Evolutionary conservation across 2,329 filamentous ascomycete genomes (phyloP).

Genomic region (Chaetomium strumarium): DNA sequence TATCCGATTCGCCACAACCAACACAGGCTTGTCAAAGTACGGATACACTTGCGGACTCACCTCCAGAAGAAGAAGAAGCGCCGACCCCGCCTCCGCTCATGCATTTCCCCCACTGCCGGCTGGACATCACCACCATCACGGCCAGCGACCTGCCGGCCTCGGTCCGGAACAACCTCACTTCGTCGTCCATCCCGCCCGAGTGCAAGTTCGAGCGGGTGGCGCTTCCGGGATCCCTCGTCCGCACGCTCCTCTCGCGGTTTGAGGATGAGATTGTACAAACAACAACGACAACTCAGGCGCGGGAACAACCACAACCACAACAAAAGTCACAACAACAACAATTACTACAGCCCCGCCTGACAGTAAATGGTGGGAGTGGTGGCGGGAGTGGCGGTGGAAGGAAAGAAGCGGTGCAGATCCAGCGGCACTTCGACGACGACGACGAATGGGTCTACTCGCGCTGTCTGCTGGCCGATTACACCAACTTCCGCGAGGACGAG

Average conservation of each 20-base stretch:
- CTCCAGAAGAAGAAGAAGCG: background rate
- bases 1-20: background rate
- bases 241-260: constrained; percentile 15
- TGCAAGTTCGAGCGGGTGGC: constrained; percentile 18
- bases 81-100: constrained; percentile 8
- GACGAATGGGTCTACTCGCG: constrained; percentile 24
- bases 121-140: constrained; percentile 13
- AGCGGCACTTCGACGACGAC: constrained; percentile 21
- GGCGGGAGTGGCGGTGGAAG: too few species aligned
- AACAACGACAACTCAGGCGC: background rate
- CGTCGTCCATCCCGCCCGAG: background rate
- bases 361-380: too few species aligned
- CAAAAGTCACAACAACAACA: background rate
- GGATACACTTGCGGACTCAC: background rate
- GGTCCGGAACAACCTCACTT: background rate
- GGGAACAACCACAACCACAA: background rate
- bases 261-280: background rate
- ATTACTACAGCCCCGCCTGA: background rate
- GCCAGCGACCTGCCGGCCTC: background rate
- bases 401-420: background rate
- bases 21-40: background rate
- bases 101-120: constrained; percentile 21
- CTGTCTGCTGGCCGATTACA: constrained; percentile 23
- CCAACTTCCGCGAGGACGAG: constrained; percentile 19
- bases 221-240: constrained; percentile 17